A percentile compares a stretch with the other conserved stretches of the same genome.
These are phyloP conservation scores for Schwanniomyces yamadae DNA, from an alignment of 805 yeast genomes.

Conservation along the genomic window DNA sequence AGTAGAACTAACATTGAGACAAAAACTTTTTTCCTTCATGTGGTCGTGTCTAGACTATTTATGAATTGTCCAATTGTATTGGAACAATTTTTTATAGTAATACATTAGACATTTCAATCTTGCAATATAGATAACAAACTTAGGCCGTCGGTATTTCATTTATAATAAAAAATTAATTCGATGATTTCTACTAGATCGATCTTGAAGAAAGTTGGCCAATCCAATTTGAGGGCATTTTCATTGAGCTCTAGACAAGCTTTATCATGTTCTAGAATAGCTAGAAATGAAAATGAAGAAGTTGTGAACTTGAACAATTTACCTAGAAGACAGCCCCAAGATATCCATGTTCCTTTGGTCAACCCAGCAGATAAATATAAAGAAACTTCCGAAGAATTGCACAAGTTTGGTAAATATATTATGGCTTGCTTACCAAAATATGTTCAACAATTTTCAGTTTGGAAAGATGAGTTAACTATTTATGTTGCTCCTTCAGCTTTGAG, in stretches of 20 bases:
- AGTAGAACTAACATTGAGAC: too few species aligned
- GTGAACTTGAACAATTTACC: slow-evolving; percentile 37
- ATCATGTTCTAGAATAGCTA: slow-evolving; percentile 1
- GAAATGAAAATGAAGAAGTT: slow-evolving; percentile 23
- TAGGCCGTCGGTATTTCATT: neutral
- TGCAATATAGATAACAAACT: neutral
- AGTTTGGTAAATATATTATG: slow-evolving; percentile 77
- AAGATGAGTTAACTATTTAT: slow-evolving; percentile 77
- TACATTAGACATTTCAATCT: neutral
- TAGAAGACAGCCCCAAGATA: slow-evolving; percentile 32
- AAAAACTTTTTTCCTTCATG: neutral
- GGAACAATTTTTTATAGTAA: slow-evolving; percentile 10
- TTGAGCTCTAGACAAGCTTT: slow-evolving; percentile 3
- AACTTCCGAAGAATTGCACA: slow-evolving; percentile 69
- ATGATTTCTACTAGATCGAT: slow-evolving; percentile 6
- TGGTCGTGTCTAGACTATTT: neutral
- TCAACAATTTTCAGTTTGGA: slow-evolving; percentile 87
- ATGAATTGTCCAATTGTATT: slow-evolving; percentile 12
- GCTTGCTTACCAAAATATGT: slow-evolving; percentile 76
- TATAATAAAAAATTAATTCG: slow-evolving; percentile 1
- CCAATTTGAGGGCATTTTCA: slow-evolving; percentile 3
- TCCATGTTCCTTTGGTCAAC: slow-evolving; percentile 56
- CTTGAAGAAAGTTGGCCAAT: slow-evolving; percentile 4
- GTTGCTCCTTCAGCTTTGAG: slow-evolving; percentile 73
- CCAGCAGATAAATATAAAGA: slow-evolving; percentile 75